Conservation (phyloP, 2,329 filamentous ascomycete species). For the Tolypocladium album region DNA sequence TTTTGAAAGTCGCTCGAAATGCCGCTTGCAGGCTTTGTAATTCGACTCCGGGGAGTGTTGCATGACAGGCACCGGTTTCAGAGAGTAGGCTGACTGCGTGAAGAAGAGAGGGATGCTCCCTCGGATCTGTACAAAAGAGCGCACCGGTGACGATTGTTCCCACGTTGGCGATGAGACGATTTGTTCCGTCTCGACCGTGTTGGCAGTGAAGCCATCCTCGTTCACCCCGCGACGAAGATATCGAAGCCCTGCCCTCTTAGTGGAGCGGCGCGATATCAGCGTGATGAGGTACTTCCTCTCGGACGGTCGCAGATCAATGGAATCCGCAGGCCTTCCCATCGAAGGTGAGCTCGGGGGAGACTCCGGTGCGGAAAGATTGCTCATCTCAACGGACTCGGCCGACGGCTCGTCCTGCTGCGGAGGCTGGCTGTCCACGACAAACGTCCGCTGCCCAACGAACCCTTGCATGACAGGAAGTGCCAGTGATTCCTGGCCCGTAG, state of each 20-base stretch:
- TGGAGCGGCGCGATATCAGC: slow-evolving; percentile 79
- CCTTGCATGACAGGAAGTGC: slow-evolving; percentile 83
- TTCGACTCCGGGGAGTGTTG: slow-evolving; percentile 77
- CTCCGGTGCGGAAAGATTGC: slow-evolving; percentile 22
- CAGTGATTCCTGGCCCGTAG: slow-evolving; percentile 59
- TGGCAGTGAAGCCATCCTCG: slow-evolving; percentile 79
- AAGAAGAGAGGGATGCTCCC: slow-evolving; percentile 94
- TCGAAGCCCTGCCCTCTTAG: slow-evolving; percentile 74
- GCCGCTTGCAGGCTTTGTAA: slow-evolving; percentile 63
- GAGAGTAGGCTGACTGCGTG: slow-evolving; percentile 84
- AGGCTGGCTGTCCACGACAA: slow-evolving; percentile 57
- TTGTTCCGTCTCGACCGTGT: slow-evolving; percentile 91
- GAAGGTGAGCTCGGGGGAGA: slow-evolving; percentile 14
- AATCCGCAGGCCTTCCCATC: slow-evolving; percentile 12
- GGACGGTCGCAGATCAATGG: slow-evolving; percentile 31
- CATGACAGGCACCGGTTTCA: slow-evolving; percentile 76
- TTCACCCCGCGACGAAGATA: slow-evolving; percentile 88
- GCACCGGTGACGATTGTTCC: slow-evolving; percentile 50
- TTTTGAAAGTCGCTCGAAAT: slow-evolving; percentile 60
- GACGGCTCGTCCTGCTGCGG: slow-evolving; percentile 38
- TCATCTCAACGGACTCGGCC: slow-evolving; percentile 36
- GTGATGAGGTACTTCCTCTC: slow-evolving; percentile 67
- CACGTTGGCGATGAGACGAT: slow-evolving; percentile 66
- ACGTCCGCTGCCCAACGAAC: slow-evolving; percentile 79
- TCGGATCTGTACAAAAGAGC: slow-evolving; percentile 79